A percentile compares a stretch with the other conserved stretches of the same genome.
Evolutionary conservation across 2,329 filamentous ascomycete species (phyloP).

Genomic region (Fusarium tanahbumbuense): DNA sequence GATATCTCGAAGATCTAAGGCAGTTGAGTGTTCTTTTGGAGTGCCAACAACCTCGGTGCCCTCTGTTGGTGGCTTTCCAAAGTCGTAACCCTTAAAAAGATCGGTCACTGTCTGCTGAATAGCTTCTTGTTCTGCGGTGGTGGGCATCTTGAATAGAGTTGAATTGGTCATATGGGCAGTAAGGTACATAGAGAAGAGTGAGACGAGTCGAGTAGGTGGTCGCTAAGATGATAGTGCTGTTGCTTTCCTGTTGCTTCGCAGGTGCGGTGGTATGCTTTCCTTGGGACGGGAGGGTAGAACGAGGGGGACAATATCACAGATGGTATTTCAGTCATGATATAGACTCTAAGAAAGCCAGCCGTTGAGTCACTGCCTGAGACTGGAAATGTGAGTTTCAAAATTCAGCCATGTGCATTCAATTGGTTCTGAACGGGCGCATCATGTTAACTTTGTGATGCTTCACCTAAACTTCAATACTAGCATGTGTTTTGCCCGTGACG

Average conservation of each 20-base stretch:
- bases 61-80: neutral
- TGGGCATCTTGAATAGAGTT: neutral
- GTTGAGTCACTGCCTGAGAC: neutral
- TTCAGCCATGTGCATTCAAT: neutral
- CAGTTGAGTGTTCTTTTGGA: neutral
- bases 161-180: no score
- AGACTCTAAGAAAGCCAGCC: neutral
- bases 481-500: no score
- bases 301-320: neutral
- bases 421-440: neutral
- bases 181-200: no score
- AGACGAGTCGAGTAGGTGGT: no score
- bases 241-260: neutral
- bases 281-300: neutral
- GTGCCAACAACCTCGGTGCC: neutral
- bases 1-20: rapidly evolving
- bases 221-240: neutral
- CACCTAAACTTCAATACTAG: neutral
- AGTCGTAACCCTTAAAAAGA: neutral
- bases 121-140: neutral
- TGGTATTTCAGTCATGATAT: neutral
- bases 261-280: neutral
- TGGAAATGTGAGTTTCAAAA: neutral
- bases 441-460: neutral
- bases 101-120: neutral